Base-by-base conservation (phyloP, 441 rosid genomes). In the Gossypium schwendimanii region DNA sequence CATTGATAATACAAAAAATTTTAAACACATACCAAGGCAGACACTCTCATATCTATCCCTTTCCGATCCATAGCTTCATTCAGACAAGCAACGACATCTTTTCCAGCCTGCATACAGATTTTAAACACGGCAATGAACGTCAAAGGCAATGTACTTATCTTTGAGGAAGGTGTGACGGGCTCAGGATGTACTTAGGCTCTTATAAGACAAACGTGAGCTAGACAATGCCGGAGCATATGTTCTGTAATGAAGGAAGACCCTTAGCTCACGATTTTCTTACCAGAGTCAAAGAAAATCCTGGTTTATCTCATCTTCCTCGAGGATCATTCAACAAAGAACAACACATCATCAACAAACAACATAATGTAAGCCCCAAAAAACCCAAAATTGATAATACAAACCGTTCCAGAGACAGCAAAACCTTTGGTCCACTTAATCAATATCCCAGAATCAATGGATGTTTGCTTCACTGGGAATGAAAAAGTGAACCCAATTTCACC, bases 401-500 rank as follows among this genome's bases (percentile, higher is more conserved):
- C 98, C 87, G 96, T 89, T 77, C 97, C 97, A 26, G 96, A 87
- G 75, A 91, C 97, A 7, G 89, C 75, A 75, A 94, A 94, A 15
- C 96, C 96, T 77, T 94, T 91, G 39, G 97, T 91, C 97, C 98
- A 94, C 71, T 89, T 88, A 52, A 89, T 90, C 9, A 94, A 78
- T 47, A 90, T 84, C 11, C 98, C 96, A 1, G 98, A 88, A 73
- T 88, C 91, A 71, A 91, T 85, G 3, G 98, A 87, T 3, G 87
- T 88, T 77, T 90, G 97, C 60, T 82, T 77, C 73, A 94, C 92
- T 1, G 98, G 96, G 82, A 94, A 94, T 23, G 98, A 91, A 70
- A 94, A 94, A 6, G 98, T 90, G 77, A 94, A 91, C 5, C 97
- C 98, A 54, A 90, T 81, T 78, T 94, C 97, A 66, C 97, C 83